phyloP scores from a whole-genome alignment of 2,329 filamentous ascomycete species.

The Lasiodiplodia sp. region DNA sequence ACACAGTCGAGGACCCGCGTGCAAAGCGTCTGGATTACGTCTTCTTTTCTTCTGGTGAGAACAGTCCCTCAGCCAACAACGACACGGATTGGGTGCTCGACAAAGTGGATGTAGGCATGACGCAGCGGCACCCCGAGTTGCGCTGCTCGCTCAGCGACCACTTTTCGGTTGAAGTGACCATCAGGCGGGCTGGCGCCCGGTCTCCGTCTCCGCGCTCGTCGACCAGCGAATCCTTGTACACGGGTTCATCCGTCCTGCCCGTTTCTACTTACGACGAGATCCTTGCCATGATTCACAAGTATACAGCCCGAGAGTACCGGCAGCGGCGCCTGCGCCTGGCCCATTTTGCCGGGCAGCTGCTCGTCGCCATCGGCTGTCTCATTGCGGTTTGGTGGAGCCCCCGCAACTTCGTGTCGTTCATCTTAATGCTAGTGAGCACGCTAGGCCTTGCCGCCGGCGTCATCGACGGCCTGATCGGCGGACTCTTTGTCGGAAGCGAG shows the following conservation, averaged over 20 bases:
- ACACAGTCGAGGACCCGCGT: constrained; percentile 70
- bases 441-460: constrained; percentile 77
- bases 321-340: constrained; percentile 75
- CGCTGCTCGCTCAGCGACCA: constrained; percentile 92
- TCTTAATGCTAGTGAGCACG: constrained; percentile 81
- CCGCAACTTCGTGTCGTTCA: constrained; percentile 76
- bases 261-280: constrained; percentile 73
- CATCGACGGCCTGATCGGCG: constrained; percentile 83
- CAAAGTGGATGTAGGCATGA: constrained; percentile 77
- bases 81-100: constrained; percentile 72
- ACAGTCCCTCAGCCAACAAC: constrained; percentile 38
- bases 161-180: constrained; percentile 85
- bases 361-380: constrained; percentile 75
- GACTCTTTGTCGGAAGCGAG: constrained; percentile 87
- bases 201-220: constrained; percentile 5
- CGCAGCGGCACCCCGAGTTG: constrained; percentile 78
- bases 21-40: constrained; percentile 96
- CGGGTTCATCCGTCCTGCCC: constrained; percentile 43
- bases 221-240: constrained; percentile 7
- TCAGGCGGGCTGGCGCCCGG: constrained; percentile 50
- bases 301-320: constrained; percentile 72
- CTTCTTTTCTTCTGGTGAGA: constrained; percentile 65
- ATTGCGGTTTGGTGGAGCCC: constrained; percentile 88
- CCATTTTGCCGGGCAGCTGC: constrained; percentile 75
- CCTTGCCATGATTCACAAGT: constrained; percentile 71